Base-by-base conservation (phyloP, 1,284 basidiomycete genomes). In the Pseudozyma sp. region DNA sequence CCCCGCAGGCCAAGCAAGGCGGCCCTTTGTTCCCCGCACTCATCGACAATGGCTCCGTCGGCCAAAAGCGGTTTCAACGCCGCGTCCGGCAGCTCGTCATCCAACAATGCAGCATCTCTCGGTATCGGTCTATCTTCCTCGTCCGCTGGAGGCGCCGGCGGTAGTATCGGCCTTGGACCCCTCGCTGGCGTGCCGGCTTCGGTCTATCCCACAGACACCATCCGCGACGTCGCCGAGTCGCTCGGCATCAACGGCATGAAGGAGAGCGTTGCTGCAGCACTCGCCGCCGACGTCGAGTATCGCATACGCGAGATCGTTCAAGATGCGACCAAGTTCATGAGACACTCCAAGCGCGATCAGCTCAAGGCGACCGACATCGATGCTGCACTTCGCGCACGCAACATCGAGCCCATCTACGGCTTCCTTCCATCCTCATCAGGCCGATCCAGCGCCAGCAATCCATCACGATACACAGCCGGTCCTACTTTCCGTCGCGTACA, bases 231-330 rank as follows among this genome's bases (percentile, higher is more conserved):
- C 49, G 94, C 97, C 46, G 94, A 97, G 79, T 91, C 92, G 0
- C 85, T 97, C 33, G 91, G 91, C 50, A 90, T 98, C 64, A 87
- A 89, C n/a, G 90, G 87, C 47, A 86, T 99, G 45, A 88, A 92
- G 1, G 93, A 95, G 60, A 85, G 88, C 7, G 92, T 97, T 11
- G 92, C 94, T 2, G 90, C 90, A 17, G 89, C 92, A 0, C 88
- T 99, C 16, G 94, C 96, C 3, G 94, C 93, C 68, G 97, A 99
- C 86, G 94, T 98, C 44, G 96, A 99, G 84, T 97, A 98, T 85
- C 88, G 97, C 63, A 89, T 98, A 81, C 94, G 96, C 84, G 93
- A 96, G 83, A 90, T 96, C 46, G 89, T 95, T 67, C 93, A 97
- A 91, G 95, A 98, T 88, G 94, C 96, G 10, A 90, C 93, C 29